Evolutionary conservation across 306 rosid species (phyloP), one percentile per base, ranked within the genome.

Genomic region (Lotus japonicus): DNA sequence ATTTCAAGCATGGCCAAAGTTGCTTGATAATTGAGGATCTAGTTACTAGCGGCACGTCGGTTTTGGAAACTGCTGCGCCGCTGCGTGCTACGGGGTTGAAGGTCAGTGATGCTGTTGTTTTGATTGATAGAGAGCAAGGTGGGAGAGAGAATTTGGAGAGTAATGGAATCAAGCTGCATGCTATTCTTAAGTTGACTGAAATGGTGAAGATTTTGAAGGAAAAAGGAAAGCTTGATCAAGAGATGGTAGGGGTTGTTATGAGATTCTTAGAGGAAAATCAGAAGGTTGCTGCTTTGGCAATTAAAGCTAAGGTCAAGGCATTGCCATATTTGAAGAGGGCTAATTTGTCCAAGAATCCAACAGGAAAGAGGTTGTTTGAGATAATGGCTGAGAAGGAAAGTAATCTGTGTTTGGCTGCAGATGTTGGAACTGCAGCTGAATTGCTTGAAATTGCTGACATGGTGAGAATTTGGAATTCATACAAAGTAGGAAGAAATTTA

Each of bases 91-190:
- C 84, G 11, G 96, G 98, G 14, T 66, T 89, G 64, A 85, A 78
- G 65, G 96, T 92, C 19, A 69, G 70, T 16, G 97, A 92, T 50
- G 92, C 96, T 13, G 90, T 88, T 9, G 96, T 92, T 35, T 63
- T 90, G 84, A 88, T 92, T 4, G 97, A 90, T 49, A 84, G 96
- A 64, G 96, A 90, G 63, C 97, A 92, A 64, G 96, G 98, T 1
- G 98, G 94, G 50, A 79, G 90, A 75, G 90, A 92, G 85, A 92
- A 90, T 85, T 76, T 92, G 73, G 85, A 80, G 84, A 79, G 77
- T 66, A 86, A 80, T 14, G 97, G 90, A 69, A 92, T 92, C 61
- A 78, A 68, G 50, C 57, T 92, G 51, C 95, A 87, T 53, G 82
- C 97, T 1, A 44, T 90, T 66, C 75, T 90, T 18, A 87, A 79